A percentile compares a stretch with the other conserved stretches of the same genome.
phyloP scores from a whole-genome alignment of 345 rosid species.

The Gossypium herbaceum region DNA sequence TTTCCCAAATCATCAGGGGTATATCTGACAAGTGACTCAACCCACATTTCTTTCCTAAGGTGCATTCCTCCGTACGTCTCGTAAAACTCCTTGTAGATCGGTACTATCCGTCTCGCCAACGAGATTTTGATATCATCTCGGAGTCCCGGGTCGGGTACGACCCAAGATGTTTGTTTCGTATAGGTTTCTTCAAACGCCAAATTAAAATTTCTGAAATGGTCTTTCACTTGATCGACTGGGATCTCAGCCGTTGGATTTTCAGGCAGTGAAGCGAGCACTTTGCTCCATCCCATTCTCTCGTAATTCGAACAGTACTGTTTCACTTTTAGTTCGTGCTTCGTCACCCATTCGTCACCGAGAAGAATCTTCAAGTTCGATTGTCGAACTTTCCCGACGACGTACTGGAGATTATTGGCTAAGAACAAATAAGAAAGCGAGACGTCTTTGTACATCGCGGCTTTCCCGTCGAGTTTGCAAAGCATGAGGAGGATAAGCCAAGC shows the following conservation, averaged over 20 bases:
- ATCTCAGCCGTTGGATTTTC: constrained; percentile 35
- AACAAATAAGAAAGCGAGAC: constrained; percentile 76
- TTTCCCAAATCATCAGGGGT: constrained; percentile 59
- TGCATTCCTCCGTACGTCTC: constrained; percentile 23
- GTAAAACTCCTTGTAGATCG: constrained; percentile 49
- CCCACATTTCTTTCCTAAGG: constrained; percentile 18
- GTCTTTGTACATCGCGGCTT: constrained; percentile 67
- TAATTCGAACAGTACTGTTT: constrained; percentile 60
- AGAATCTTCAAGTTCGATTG: constrained; percentile 48
- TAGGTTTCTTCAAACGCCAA: constrained; percentile 61
- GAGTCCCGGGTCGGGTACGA: constrained; percentile 53
- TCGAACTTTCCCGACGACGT: constrained; percentile 61
- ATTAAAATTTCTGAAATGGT: constrained; percentile 46
- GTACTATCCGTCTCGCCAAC: constrained; percentile 39
- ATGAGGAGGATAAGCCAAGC: constrained; percentile 71
- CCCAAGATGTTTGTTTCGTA: constrained; percentile 64
- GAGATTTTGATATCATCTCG: constrained; percentile 58
- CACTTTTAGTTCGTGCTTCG: constrained; percentile 57
- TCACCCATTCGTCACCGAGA: constrained; percentile 74
- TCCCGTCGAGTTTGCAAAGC: constrained; percentile 79
- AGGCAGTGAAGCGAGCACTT: constrained; percentile 47
- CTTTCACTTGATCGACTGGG: constrained; percentile 30
- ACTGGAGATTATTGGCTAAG: constrained; percentile 78
- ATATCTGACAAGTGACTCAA: constrained; percentile 36
- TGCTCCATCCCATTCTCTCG: constrained; percentile 78